Percentiles rank a stretch among this genome's conserved stretches.
Conservation (phyloP, 2,329 filamentous ascomycete species). For the Pseudogymnoascus sp. region DNA sequence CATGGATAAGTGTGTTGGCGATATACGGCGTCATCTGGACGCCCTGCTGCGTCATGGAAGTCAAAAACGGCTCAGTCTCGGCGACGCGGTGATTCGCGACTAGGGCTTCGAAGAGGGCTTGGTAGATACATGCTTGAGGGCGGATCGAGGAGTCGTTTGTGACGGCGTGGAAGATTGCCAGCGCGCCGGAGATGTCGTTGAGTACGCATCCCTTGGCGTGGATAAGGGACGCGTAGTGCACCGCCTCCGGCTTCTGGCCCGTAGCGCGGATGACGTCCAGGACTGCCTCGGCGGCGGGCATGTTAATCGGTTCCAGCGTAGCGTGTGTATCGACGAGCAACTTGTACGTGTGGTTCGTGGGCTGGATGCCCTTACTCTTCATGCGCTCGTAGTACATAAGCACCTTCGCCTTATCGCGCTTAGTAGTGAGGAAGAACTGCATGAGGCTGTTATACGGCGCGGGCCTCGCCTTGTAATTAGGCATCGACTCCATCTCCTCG, state of each 20-base stretch:
- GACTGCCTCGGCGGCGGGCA: conserved; percentile 77
- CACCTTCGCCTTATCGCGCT: conserved; percentile 91
- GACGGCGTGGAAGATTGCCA: conserved; percentile 73
- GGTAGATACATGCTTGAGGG: conserved; percentile 80
- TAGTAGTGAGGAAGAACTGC: conserved; percentile 97
- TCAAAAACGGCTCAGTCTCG: conserved; percentile 65
- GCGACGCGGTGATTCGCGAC: conserved; percentile 84
- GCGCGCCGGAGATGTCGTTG: conserved; percentile 81
- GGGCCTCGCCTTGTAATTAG: conserved; percentile 96
- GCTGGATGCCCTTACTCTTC: conserved; percentile 75
- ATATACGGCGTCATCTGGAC: conserved; percentile 95
- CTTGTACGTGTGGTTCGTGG: conserved; percentile 95
- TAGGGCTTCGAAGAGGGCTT: conserved; percentile 94
- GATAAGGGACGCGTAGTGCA: conserved; percentile 92
- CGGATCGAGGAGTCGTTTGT: conserved; percentile 58
- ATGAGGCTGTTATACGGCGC: conserved; percentile 99
- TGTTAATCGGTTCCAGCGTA: conserved; percentile 77
- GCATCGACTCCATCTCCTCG: conserved; percentile 97
- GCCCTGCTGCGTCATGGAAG: conserved; percentile 62
- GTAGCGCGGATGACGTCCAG: conserved; percentile 67
- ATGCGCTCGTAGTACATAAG: conserved; percentile 92
- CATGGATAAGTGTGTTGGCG: conserved; percentile 94
- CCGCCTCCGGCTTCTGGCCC: conserved; percentile 74
- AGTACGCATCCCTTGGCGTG: conserved; percentile 92
- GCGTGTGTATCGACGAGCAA: conserved; percentile 92